Evolutionary conservation across 208 protist species (phyloP).

Genomic region (Polymyxa betae): DNA sequence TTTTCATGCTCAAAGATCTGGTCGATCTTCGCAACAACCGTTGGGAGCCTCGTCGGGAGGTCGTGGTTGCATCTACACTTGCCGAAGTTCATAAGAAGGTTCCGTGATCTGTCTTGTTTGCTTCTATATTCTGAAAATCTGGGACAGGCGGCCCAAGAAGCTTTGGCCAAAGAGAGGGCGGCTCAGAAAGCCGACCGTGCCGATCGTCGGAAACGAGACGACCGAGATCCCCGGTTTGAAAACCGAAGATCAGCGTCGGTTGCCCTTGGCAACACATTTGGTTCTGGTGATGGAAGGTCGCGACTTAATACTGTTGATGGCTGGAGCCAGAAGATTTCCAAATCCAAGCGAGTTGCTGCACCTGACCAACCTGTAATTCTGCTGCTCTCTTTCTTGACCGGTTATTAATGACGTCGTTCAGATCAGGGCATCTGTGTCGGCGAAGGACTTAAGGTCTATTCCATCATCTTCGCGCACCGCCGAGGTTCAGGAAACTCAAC

Average conservation of each 20-base stretch:
- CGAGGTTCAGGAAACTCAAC: too few species aligned
- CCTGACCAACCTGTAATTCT: too few species aligned
- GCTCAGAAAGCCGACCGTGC: background rate
- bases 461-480: too few species aligned
- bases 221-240: background rate
- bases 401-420: too few species aligned
- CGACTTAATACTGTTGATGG: too few species aligned
- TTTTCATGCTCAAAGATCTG: conserved; percentile 31
- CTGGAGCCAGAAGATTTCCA: too few species aligned
- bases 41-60: conserved; percentile 13
- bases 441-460: too few species aligned
- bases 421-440: too few species aligned
- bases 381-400: too few species aligned
- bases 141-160: background rate
- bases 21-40: conserved; percentile 20
- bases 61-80: conserved; percentile 33
- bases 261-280: background rate
- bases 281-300: too few species aligned
- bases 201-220: background rate
- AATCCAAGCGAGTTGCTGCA: too few species aligned
- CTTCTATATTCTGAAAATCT: background rate
- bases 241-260: background rate
- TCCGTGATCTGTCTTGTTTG: background rate
- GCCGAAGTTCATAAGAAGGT: conserved; percentile 47
- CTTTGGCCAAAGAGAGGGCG: background rate